Evolutionary conservation across 345 rosid genomes (phyloP), one percentile per base, ranked within the genome.

Genomic region (Melaleuca quinquenervia): DNA sequence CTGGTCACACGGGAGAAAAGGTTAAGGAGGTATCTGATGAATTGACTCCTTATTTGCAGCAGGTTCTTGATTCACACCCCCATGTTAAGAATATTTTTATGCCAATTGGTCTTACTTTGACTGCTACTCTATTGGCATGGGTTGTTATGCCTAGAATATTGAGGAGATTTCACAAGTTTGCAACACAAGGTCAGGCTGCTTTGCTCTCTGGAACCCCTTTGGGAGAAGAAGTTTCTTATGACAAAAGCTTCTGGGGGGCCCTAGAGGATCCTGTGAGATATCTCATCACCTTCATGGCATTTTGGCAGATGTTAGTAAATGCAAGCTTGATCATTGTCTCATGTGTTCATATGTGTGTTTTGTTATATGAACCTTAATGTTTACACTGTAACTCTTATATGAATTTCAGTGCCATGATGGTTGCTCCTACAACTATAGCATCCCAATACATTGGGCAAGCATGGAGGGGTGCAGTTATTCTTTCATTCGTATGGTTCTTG

Each of bases 261-360:
- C 89, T 96, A 85, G 99, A 97, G 91, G 98, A 94, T 89, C 99
- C 99, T 24, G 84, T 95, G 18, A 90, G 98, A 91, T 97, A 96
- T 90, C 89, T 93, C 44, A 55, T 94, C 49, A 93, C 98, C 49
- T 97, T 96, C 92, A 88, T 93, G 90, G 95, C 99, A 82, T 93
- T 97, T 91, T 89, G 94, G 24, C 95, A 97, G 88, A 92, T 96
- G 99, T 96, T 36, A 86, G 95, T 89, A 20, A 24, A 36, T 24
- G 70, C 74, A n/a, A 86, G 14, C 36, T 49, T 83, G 44, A 76
- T 21, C n/a, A 3, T 80, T 50, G 22, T 88, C 10, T 64, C 48
- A 55, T 1, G 12, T 85, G 83, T 76, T 26, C 41, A 16, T 84
- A 10, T 56, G 76, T 83, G 26, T 51, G 49, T 41, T 53, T 45